Base-by-base conservation (phyloP, 352 stramenopile species). In the Pythium phragmiticola region DNA sequence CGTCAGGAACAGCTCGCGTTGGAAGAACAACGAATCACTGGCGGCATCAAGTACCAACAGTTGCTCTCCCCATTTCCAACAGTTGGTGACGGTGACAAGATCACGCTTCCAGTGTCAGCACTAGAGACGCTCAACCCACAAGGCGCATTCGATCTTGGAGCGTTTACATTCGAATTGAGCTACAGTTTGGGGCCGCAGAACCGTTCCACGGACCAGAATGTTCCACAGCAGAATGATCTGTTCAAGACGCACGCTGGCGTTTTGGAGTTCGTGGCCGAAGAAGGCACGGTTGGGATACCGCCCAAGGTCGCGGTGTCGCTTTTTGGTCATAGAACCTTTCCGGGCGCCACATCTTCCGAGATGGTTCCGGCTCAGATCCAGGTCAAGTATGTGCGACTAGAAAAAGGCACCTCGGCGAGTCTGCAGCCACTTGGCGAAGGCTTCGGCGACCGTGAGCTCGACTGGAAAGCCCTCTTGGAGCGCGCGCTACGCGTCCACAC, bases 121-220 rank as follows among this genome's bases (percentile, higher is more conserved):
- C 76, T 96, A 37, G 79, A 91, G 60, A 64, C 82, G 53, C 75
- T 96, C 16, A 89, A 93, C 65, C 77, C 82, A 8, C 82, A 92
- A 72, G 75, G 88, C 63, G 84, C 84, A 19, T 76, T 90, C 46
- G 83, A 94, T 61, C 62, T 87, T 1, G 79, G 84, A 52, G 86
- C 89, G 26, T 88, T 96, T 49, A 93, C 80, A 14, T 95, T 96
- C 56, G 83, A 92, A 65, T 65, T 96, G 56, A 84, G 21, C 78
- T 73, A 16, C 23, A 52, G 12, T 57, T 39, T n/a, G 13, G 9
- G 26, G 26, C 26, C 45, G 11, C 28, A 45, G 16, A 45, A 42
- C 30, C 28, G 42, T 62, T 48, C 28, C 30, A 21, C 42, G 17
- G 48, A 56, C 51, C 21, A 30, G 26, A 30, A 30, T 30, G 26